A percentile compares a stretch with the other conserved stretches of the same genome.
Evolutionary conservation across 192 early-diverging fungal species (phyloP).

Genomic region (Fimicolochytrium jonesii): DNA sequence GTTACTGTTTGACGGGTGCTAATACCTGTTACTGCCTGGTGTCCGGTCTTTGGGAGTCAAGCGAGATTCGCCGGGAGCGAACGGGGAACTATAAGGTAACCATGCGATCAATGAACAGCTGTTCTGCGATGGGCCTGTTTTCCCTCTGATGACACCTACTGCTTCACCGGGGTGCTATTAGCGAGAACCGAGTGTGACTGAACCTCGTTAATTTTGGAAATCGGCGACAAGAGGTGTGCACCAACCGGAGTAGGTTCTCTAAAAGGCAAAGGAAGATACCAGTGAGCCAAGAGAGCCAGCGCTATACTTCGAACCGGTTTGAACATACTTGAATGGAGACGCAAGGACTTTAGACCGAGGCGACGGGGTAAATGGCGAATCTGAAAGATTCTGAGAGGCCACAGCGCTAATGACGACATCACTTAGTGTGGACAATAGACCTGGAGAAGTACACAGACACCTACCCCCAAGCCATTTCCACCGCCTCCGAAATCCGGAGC

Average conservation of each 20-base stretch:
- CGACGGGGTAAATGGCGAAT: constrained; percentile 14
- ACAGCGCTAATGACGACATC: too few species aligned
- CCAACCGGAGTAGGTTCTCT: too few species aligned
- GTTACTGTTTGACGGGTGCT: neutral
- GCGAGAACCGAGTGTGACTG: too few species aligned
- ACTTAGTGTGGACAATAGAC: too few species aligned
- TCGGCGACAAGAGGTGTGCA: too few species aligned
- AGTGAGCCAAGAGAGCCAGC: neutral
- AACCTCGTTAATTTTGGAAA: too few species aligned
- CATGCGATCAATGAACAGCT: neutral
- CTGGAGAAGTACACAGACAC: neutral
- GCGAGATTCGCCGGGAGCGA: neutral
- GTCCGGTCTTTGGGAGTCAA: neutral
- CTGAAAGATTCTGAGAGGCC: neutral
- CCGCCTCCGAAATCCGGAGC: constrained; percentile 11
- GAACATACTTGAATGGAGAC: constrained; percentile 9
- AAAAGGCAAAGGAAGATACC: too few species aligned
- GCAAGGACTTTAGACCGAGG: constrained; percentile 13
- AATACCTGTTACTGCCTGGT: neutral
- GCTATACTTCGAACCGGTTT: neutral
- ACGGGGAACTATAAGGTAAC: neutral
- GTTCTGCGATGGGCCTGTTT: neutral
- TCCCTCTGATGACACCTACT: neutral
- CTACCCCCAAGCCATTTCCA: constrained; percentile 4
- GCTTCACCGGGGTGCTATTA: too few species aligned